These are phyloP conservation scores for Crithidia thermophila DNA, from an alignment of 208 protist species.

Conservation along the genomic window DNA sequence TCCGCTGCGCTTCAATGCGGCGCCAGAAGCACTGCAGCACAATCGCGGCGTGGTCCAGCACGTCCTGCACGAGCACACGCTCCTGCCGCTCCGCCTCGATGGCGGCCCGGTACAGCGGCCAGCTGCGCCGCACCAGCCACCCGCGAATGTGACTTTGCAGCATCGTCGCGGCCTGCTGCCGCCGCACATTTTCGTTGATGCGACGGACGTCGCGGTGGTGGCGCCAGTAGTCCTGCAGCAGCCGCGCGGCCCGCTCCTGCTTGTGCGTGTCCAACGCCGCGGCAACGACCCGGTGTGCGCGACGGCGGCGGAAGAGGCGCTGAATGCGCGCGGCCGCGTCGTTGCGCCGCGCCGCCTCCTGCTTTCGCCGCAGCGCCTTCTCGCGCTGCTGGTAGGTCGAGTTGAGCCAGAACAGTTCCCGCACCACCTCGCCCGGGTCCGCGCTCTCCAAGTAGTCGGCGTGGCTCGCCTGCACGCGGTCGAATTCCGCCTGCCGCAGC, in stretches of 20 bases:
- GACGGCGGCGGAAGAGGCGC: slow-evolving; percentile 41
- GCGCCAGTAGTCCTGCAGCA: slow-evolving; percentile 69
- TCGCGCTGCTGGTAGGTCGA: slow-evolving; percentile 47
- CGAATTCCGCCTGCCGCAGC: slow-evolving; percentile 36
- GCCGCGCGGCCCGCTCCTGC: slow-evolving; percentile 32
- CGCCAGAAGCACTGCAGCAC: slow-evolving; percentile 84
- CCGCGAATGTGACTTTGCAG: slow-evolving; percentile 77
- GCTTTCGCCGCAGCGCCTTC: slow-evolving; percentile 37
- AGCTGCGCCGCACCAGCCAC: slow-evolving; percentile 66
- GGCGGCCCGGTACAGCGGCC: slow-evolving; percentile 37
- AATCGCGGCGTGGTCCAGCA: slow-evolving; percentile 65
- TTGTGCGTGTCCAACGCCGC: slow-evolving; percentile 8
- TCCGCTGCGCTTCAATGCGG: slow-evolving; percentile 33
- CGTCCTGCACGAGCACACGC: slow-evolving; percentile 49
- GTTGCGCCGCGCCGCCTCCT: slow-evolving; percentile 19
- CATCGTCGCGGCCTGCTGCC: slow-evolving; percentile 44
- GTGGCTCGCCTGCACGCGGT: slow-evolving; percentile 49
- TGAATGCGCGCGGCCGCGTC: slow-evolving; percentile 65
- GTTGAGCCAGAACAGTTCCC: slow-evolving; percentile 87
- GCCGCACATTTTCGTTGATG: slow-evolving; percentile 32
- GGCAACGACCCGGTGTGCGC: slow-evolving; percentile 33
- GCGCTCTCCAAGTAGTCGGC: slow-evolving; percentile 49
- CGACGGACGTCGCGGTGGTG: slow-evolving; percentile 33
- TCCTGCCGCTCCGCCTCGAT: slow-evolving; percentile 37
- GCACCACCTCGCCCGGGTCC: slow-evolving; percentile 72